Conservation (phyloP, 2,329 filamentous ascomycete genomes). For the Orbilia javanica region DNA sequence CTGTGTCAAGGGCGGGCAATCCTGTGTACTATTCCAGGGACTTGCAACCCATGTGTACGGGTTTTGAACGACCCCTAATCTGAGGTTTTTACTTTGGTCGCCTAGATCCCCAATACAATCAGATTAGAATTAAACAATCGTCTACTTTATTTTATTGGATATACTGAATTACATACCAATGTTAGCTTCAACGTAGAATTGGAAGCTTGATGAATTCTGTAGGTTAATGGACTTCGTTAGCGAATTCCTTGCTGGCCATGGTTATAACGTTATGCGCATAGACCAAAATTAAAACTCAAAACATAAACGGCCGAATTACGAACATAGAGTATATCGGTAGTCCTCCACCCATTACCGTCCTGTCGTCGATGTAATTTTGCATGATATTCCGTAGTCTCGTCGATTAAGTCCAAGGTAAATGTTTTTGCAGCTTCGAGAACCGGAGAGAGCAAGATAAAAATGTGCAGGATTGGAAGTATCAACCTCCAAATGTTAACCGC, state of each 20-base stretch:
- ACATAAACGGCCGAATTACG: not conserved
- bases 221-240: not conserved
- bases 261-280: not conserved
- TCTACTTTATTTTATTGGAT: no score
- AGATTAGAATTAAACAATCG: not conserved
- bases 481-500: not conserved
- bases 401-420: slow-evolving; percentile 16
- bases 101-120: not conserved
- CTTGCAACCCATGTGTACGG: slow-evolving; percentile 32
- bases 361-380: slow-evolving; percentile 2
- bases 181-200: slow-evolving; percentile 33
- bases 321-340: slow-evolving; percentile 34
- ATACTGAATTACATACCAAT: slow-evolving; percentile 14
- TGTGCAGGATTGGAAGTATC: not conserved
- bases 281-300: no score
- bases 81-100: slow-evolving; percentile 17
- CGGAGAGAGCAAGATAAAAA: slow-evolving; percentile 11
- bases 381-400: not conserved
- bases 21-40: slow-evolving; percentile 17
- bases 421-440: not conserved
- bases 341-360: slow-evolving; percentile 19
- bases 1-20: slow-evolving; percentile 24
- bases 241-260: not conserved
- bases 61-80: slow-evolving; percentile 27
- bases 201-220: slow-evolving; percentile 17